A percentile compares a stretch with the other conserved stretches of the same genome.
These are phyloP conservation scores for Mrakia frigida DNA, from an alignment of 768 basidiomycete species.

Conservation along the genomic window DNA sequence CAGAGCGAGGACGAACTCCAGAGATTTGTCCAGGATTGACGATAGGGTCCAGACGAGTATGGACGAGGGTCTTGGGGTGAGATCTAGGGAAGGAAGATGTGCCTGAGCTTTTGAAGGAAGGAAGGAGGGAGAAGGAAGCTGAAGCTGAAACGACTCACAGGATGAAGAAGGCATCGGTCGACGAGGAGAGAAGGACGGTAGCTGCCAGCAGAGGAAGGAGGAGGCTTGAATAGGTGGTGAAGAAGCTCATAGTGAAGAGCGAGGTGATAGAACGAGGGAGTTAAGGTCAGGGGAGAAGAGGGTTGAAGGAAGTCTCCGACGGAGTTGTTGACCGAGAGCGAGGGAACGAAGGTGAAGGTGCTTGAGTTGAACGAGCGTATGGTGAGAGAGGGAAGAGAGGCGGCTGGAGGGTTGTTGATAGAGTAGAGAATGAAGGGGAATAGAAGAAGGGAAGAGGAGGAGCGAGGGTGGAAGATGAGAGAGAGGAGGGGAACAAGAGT, in stretches of 20 bases:
- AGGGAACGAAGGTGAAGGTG: too few species aligned
- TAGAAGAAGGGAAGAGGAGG: too few species aligned
- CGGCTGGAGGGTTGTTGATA: too few species aligned
- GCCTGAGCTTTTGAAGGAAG: neutral
- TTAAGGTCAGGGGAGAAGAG: too few species aligned
- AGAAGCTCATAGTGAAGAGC: neutral
- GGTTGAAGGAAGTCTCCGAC: too few species aligned
- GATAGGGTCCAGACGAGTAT: constrained; percentile 36
- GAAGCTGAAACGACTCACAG: neutral
- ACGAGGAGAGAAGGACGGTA: neutral
- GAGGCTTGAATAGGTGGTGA: neutral
- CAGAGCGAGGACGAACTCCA: neutral
- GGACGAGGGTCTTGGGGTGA: neutral
- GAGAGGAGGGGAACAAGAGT: too few species aligned
- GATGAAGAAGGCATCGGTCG: constrained; percentile 19
- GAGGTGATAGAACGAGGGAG: neutral
- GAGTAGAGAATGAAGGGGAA: too few species aligned
- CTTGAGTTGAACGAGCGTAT: too few species aligned
- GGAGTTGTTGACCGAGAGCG: too few species aligned
- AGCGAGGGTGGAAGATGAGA: too few species aligned
- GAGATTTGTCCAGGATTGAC: constrained; percentile 33
- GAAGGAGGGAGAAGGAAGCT: neutral
- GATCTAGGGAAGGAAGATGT: neutral
- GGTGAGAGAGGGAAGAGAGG: too few species aligned
- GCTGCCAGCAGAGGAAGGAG: neutral